Conservation (phyloP, 2,329 filamentous ascomycete species). For the Endocalyx cinctus region DNA sequence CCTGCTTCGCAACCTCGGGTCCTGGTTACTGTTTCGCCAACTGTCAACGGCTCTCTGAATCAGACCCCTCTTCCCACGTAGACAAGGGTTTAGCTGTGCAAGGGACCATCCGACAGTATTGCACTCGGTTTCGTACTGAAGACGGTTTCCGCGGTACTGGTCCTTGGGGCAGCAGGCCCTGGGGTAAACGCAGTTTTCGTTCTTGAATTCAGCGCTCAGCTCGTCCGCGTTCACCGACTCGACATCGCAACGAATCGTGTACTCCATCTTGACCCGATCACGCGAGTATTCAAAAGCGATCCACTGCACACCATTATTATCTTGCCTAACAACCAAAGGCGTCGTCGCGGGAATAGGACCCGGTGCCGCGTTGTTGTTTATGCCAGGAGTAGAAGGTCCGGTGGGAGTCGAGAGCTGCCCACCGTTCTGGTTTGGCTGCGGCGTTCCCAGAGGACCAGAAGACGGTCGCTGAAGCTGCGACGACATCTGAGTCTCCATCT, state of each 20-base stretch:
- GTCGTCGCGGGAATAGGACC: constrained; percentile 96
- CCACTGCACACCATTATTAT: constrained; percentile 96
- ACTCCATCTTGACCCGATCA: constrained; percentile 98
- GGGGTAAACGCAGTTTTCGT: constrained; percentile 97
- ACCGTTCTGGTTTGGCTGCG: constrained; percentile 40
- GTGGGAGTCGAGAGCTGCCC: constrained; percentile 40
- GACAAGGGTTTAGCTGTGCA: constrained; percentile 83
- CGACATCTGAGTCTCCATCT: constrained; percentile 59
- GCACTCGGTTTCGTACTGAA: constrained; percentile 97
- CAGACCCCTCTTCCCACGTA: constrained; percentile 88
- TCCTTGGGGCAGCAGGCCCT: constrained; percentile 93
- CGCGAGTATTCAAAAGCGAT: constrained; percentile 98
- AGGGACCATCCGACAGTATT: constrained; percentile 99
- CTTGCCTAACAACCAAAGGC: constrained; percentile 87
- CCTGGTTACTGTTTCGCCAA: constrained; percentile 98
- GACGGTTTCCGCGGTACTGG: constrained; percentile 89
- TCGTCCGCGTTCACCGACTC: constrained; percentile 92
- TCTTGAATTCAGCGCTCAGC: constrained; percentile 85
- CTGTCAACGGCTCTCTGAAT: constrained; percentile 97
- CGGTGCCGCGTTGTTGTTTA: constrained; percentile 87
- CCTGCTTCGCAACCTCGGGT: constrained; percentile 83
- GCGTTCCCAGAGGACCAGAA: constrained; percentile 44
- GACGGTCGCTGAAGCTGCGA: constrained; percentile 57
- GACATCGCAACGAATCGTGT: constrained; percentile 96
- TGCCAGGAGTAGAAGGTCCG: constrained; percentile 43